Percentiles rank a stretch among this genome's conserved stretches.
Conservation (phyloP, 805 yeast genomes). For the Nakazawaea siamensis region DNA sequence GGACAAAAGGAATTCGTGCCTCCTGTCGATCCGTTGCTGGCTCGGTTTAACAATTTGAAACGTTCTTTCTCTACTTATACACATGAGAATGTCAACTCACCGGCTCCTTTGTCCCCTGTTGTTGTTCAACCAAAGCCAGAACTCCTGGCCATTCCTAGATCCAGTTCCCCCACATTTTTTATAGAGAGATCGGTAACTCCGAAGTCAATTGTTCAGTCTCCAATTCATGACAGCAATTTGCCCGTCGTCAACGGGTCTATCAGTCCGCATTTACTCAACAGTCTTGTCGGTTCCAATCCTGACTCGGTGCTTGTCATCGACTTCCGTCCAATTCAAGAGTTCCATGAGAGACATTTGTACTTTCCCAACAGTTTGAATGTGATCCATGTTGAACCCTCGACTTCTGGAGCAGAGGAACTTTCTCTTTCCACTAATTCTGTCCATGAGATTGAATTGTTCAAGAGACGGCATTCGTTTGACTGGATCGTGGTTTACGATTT, state of each 20-base stretch:
- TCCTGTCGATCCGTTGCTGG: constrained; percentile 3
- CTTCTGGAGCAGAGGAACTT: constrained; percentile 57
- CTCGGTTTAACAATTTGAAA: constrained; percentile 8
- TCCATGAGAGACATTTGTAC: constrained; percentile 52
- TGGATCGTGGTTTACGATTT: constrained; percentile 60
- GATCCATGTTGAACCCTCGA: constrained; percentile 73
- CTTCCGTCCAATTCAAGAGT: constrained; percentile 53
- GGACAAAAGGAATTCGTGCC: background rate
- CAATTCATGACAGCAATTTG: background rate
- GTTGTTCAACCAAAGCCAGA: background rate
- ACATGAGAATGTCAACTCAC: background rate
- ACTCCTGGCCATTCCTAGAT: background rate
- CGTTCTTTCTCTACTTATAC: constrained; percentile 5
- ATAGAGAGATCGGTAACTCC: background rate
- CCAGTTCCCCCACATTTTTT: background rate
- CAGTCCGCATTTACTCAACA: constrained; percentile 15
- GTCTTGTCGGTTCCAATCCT: constrained; percentile 21
- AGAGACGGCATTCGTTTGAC: constrained; percentile 45
- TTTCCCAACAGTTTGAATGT: constrained; percentile 35
- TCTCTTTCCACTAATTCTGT: constrained; percentile 51
- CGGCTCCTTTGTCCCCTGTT: background rate
- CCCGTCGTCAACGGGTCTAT: background rate
- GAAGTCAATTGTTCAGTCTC: background rate
- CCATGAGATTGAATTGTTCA: constrained; percentile 46
- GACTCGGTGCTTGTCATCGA: constrained; percentile 56